phyloP scores from a whole-genome alignment of 305 asterid genomes.

The Solanum hybrid region DNA sequence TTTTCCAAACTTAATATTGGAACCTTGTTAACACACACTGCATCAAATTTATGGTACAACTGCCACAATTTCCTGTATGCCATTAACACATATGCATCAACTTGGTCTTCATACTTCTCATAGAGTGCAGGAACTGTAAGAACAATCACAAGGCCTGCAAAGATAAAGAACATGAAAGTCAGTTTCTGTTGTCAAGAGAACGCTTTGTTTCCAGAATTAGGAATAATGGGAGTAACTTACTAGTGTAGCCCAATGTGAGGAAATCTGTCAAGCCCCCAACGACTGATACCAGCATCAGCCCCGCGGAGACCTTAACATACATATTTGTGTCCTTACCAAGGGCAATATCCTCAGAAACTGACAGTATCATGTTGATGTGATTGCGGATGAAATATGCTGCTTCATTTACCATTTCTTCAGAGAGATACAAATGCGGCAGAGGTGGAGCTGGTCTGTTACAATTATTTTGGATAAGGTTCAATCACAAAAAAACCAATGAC shows the following conservation, averaged over 20 bases:
- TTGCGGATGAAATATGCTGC: conserved; percentile 35
- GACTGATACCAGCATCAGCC: conserved; percentile 30
- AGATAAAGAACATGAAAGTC: background rate
- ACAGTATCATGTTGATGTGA: conserved; percentile 38
- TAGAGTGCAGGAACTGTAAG: conserved; percentile 71
- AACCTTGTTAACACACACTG: conserved; percentile 27
- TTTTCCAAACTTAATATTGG: conserved; percentile 46
- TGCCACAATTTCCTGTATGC: conserved; percentile 32
- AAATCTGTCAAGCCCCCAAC: conserved; percentile 49
- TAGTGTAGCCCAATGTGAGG: conserved; percentile 43
- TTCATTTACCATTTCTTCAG: conserved; percentile 55
- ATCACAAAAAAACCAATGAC: background rate
- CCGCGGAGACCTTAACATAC: conserved; percentile 44
- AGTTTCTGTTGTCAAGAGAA: background rate
- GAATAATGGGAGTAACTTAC: conserved; percentile 29
- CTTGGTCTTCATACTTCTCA: conserved; percentile 50
- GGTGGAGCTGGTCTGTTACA: conserved; percentile 75
- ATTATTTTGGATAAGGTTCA: background rate
- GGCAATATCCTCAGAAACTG: conserved; percentile 48
- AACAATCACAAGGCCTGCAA: conserved; percentile 47
- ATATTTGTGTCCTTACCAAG: conserved; percentile 51
- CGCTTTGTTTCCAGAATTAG: background rate
- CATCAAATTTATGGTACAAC: conserved; percentile 35
- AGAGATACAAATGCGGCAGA: conserved; percentile 59
- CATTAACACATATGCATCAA: conserved; percentile 25